Evolutionary conservation across 176 grass and related monocot genomes (phyloP).

Genomic region (Hyparrhenia diplandra): DNA sequence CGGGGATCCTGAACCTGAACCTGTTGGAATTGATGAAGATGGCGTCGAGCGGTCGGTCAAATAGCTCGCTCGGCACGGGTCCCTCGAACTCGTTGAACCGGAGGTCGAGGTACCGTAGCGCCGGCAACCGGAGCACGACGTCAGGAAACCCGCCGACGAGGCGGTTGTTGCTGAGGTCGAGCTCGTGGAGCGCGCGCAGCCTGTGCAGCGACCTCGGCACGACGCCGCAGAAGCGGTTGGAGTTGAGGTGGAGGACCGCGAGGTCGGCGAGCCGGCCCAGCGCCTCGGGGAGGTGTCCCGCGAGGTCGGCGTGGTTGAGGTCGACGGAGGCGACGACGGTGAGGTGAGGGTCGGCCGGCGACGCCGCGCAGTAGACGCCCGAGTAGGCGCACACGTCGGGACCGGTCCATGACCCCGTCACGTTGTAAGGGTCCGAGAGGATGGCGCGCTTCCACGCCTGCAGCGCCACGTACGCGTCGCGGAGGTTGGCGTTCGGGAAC

Average conservation of each 20-base stretch:
- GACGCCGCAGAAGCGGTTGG: slow-evolving; percentile 90
- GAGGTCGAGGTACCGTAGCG: slow-evolving; percentile 58
- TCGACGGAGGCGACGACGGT: slow-evolving; percentile 78
- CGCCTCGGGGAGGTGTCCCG: slow-evolving; percentile 70
- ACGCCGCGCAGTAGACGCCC: slow-evolving; percentile 66
- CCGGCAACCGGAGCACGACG: slow-evolving; percentile 42
- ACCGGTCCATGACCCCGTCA: slow-evolving; percentile 67
- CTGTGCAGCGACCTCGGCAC: slow-evolving; percentile 28
- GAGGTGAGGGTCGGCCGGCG: slow-evolving; percentile 38
- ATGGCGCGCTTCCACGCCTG: slow-evolving; percentile 73
- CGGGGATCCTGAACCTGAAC: slow-evolving; percentile 67
- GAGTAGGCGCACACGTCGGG: slow-evolving; percentile 73
- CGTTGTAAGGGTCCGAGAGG: slow-evolving; percentile 77
- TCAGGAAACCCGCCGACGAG: slow-evolving; percentile 67
- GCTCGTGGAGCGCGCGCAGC: slow-evolving; percentile 48
- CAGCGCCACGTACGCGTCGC: slow-evolving; percentile 76
- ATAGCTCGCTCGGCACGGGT: slow-evolving; percentile 53
- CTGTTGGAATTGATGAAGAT: slow-evolving; percentile 81
- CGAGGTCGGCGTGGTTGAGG: slow-evolving; percentile 91
- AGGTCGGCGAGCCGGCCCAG: slow-evolving; percentile 71
- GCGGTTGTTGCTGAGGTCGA: slow-evolving; percentile 99
- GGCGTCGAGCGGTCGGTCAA: slow-evolving; percentile 67
- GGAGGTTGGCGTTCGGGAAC: slow-evolving; percentile 56
- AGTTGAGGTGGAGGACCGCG: slow-evolving; percentile 82
- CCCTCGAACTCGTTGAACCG: slow-evolving; percentile 83